phyloP scores from a whole-genome alignment of 768 basidiomycete genomes.

The Lyophyllum decastes region DNA sequence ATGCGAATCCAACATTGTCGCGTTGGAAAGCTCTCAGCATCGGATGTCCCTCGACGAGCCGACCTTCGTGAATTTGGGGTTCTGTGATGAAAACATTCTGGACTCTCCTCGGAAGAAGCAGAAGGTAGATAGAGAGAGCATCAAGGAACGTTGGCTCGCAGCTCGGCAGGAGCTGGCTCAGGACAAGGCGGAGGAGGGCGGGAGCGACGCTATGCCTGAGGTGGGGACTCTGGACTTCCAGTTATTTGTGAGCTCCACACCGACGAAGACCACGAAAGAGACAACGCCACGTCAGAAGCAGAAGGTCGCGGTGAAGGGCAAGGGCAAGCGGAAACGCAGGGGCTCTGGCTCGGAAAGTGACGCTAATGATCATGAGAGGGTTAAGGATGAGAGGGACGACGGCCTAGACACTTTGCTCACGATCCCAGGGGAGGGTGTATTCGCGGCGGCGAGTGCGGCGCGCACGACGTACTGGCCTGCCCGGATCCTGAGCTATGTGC shows the following conservation, averaged over 20 bases:
- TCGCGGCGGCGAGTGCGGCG: slow-evolving; percentile 46
- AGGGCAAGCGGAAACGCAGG: slow-evolving; percentile 28
- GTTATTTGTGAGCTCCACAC: slow-evolving; percentile 7
- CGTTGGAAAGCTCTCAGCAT: slow-evolving; percentile 30
- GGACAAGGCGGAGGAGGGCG: slow-evolving; percentile 36
- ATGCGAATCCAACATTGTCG: slow-evolving; percentile 41
- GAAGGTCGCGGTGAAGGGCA: slow-evolving; percentile 6
- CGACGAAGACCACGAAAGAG: slow-evolving; percentile 5
- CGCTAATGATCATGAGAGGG: not conserved
- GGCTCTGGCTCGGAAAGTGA: not conserved
- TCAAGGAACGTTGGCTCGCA: slow-evolving; percentile 44
- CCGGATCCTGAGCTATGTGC: slow-evolving; percentile 51
- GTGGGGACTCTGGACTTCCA: slow-evolving; percentile 23
- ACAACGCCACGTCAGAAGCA: not conserved
- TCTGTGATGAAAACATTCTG: slow-evolving; percentile 8
- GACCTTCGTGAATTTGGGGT: slow-evolving; percentile 28
- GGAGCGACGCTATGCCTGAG: slow-evolving; percentile 47
- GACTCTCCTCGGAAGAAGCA: slow-evolving; percentile 48
- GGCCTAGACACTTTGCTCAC: slow-evolving; percentile 32
- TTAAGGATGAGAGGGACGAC: slow-evolving; percentile 10
- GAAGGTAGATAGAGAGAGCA: slow-evolving; percentile 32
- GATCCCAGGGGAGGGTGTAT: slow-evolving; percentile 69
- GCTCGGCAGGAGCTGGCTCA: slow-evolving; percentile 50
- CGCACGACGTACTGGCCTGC: slow-evolving; percentile 66
- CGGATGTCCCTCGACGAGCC: slow-evolving; percentile 43